Evolutionary conservation across 2,329 filamentous ascomycete genomes (phyloP), one percentile per base, ranked within the genome.

Genomic region (Atkinsonella texensis): DNA sequence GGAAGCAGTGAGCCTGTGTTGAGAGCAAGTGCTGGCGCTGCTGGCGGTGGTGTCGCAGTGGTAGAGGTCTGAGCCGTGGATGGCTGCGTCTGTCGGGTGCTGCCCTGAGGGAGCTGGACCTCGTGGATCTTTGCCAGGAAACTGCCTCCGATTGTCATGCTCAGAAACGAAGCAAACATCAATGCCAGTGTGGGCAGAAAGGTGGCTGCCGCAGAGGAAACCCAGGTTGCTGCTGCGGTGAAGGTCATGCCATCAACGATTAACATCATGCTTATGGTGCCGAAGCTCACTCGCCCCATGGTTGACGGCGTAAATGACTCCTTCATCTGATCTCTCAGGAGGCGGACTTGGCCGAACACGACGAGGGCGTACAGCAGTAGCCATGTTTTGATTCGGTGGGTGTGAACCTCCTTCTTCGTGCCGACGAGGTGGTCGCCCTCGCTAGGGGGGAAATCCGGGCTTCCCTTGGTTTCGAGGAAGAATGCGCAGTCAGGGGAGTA

Each of bases 401-500:
- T 66, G 55, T 78, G 77, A 12, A 79, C 68, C 63, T 84, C 81
- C 46, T 77, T 73, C 60, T 84, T 85, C 59, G 77, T 70, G 9
- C 81, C 81, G 1, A 71, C 62, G 4, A 85, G 68, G 59, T 85
- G 81, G 9, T 74, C 66, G 1, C 74, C 74, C 33, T 80, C 75
- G 5, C 64, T 64, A 0, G 72, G 68, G 0, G 76, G 60, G 53
- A 73, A 81, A 13, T 70, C 67, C 0, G 81, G 81, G 1, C 81
- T 79, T 0, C 83, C 83, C 58, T 80, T 81, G 13, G 78, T 78
- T 59, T 84, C 79, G 35, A 86, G 68, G 54, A 84, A 82, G 64
- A 80, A 84, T 4, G 74, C 77, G 59, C 83, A 86, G 62, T 85
- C 83, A 1, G 83, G 83, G 11, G 83, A 85, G 65, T 80, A 85